These are phyloP conservation scores for Nannochloris sp. DNA, from an alignment of 139 green algal species.

Conservation along the genomic window DNA sequence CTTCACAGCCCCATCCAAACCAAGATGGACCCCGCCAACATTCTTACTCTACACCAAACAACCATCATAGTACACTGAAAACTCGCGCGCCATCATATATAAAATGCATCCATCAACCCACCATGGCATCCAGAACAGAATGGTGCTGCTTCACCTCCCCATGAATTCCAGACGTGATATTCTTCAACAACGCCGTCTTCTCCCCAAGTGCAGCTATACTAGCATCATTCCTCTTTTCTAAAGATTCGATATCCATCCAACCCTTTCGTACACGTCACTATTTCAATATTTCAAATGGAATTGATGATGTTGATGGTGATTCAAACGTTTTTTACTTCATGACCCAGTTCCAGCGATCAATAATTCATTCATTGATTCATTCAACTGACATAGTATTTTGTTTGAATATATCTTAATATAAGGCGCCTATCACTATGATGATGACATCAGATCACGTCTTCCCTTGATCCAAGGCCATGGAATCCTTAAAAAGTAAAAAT, in stretches of 20 bases:
- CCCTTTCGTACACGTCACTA: background rate
- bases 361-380: too few species aligned
- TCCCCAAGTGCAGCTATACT: slow-evolving; percentile 53
- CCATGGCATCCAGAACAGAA: slow-evolving; percentile 52
- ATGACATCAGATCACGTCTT: too few species aligned
- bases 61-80: background rate
- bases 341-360: too few species aligned
- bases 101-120: background rate
- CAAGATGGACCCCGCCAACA: slow-evolving; percentile 35
- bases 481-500: too few species aligned
- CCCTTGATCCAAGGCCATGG: too few species aligned
- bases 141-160: slow-evolving; percentile 51
- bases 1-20: slow-evolving; percentile 36
- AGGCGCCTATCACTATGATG: too few species aligned
- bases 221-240: slow-evolving; percentile 61
- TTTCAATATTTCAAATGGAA: too few species aligned
- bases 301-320: too few species aligned
- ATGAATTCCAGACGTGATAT: slow-evolving; percentile 51
- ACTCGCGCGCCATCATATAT: background rate
- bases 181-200: slow-evolving; percentile 41
- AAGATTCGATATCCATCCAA: slow-evolving; percentile 48
- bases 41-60: background rate
- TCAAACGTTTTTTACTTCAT: too few species aligned
- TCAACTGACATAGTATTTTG: too few species aligned
- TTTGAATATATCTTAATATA: too few species aligned